These are phyloP conservation scores for Brettanomyces nanus DNA, from an alignment of 805 yeast species.

Conservation along the genomic window DNA sequence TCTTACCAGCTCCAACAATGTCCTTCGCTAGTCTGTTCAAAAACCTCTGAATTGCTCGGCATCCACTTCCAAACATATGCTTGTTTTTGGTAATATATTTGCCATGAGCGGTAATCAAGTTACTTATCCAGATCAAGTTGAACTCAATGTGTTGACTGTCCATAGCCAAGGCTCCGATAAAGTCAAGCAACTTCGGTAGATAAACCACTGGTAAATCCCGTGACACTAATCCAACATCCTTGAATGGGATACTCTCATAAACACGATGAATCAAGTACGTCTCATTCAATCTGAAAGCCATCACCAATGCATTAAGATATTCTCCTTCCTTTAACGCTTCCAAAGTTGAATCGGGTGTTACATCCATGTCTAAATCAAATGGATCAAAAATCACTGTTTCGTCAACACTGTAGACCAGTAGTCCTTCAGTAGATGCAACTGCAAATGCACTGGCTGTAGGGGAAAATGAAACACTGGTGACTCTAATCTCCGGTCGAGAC, in stretches of 20 bases:
- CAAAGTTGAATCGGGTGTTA: slow-evolving; percentile 72
- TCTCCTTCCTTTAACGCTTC: slow-evolving; percentile 53
- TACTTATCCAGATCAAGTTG: slow-evolving; percentile 72
- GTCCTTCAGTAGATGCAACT: slow-evolving; percentile 92
- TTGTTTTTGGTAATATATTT: slow-evolving; percentile 55
- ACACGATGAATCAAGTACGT: slow-evolving; percentile 59
- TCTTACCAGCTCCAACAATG: slow-evolving; percentile 44
- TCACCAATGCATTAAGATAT: slow-evolving; percentile 71
- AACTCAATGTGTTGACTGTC: slow-evolving; percentile 82
- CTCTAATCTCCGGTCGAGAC: slow-evolving; percentile 75
- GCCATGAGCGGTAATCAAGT: slow-evolving; percentile 67
- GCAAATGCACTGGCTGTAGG: slow-evolving; percentile 90
- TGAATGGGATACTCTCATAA: slow-evolving; percentile 64
- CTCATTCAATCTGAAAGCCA: slow-evolving; percentile 93
- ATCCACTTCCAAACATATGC: slow-evolving; percentile 51
- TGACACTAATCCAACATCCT: slow-evolving; percentile 60
- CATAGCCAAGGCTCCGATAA: slow-evolving; percentile 58
- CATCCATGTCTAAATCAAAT: slow-evolving; percentile 85
- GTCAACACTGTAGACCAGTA: slow-evolving; percentile 75
- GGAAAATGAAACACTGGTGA: slow-evolving; percentile 69
- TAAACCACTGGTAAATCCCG: slow-evolving; percentile 73
- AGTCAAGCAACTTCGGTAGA: slow-evolving; percentile 54
- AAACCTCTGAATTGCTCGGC: slow-evolving; percentile 70
- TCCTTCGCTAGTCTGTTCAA: slow-evolving; percentile 69
- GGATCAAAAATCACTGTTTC: slow-evolving; percentile 79